Base-by-base conservation (phyloP, 345 rosid species). In the Citrus maxima region DNA sequence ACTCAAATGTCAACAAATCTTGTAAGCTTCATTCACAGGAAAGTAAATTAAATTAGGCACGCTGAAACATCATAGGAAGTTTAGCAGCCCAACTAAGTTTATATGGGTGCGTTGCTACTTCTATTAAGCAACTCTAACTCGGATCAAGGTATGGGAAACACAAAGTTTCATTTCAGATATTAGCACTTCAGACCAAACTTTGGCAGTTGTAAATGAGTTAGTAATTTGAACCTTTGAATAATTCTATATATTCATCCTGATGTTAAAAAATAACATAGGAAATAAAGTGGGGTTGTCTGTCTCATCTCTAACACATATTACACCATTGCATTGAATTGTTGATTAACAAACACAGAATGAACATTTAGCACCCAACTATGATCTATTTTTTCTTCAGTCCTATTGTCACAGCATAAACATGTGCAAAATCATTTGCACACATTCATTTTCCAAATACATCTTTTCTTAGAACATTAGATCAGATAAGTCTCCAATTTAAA, bases 41-140 rank as follows among this genome's bases (percentile, higher is more conserved):
- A 77, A 35, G 63, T 30, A 28, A 67, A 51, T 24, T 63, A 75
- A 77, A 70, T 49, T 81, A 58, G 28, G 67, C 40, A 80, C 25
- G 55, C 22, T 22, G n/a, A 64, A 34, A 34, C 63, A 24, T 49
- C 24, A 22, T 65, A 46, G 63, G 28, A n/a, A 54, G 34, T 30
- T 46, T 75, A 28, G 7, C 32, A 7, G 61, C 27, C 27, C 46
- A 64, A 49, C 59, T 49, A 30, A 30, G 13, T 19, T 32, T 32
- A 42, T 32, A 28, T 62, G 51, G 62, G 62, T 4, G 18, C 5
- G 1, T 46, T 46, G 51, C 18, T 46, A 46, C 51, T 46, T 46
- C 46, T 64, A 49, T 32, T 65, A 49, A 62, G 34, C 34, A 65
- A n/a, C 54, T 65, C 62, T 9, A 49, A 32, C 14, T 49, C 46